Conservation (phyloP, 441 rosid species). For the Flueggea neowawraea region DNA sequence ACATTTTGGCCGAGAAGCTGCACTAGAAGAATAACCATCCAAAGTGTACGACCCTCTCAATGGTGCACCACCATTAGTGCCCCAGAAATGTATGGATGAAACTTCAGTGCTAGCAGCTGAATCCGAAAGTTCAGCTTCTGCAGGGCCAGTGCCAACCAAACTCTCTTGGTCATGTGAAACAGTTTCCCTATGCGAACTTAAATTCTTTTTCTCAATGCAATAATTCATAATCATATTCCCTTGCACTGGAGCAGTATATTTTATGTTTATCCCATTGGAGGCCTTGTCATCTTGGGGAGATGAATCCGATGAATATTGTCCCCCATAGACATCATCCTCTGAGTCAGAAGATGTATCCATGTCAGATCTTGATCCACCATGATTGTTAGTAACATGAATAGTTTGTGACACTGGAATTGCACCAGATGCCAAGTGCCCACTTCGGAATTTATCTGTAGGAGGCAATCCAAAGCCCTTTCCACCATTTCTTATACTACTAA, state of each 20-base stretch:
- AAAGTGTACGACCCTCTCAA: constrained; percentile 20
- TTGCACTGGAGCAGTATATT: constrained; percentile 17
- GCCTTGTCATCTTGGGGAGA: constrained; percentile 52
- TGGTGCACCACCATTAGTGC: constrained; percentile 24
- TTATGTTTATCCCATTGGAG: constrained; percentile 21
- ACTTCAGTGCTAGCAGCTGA: constrained; percentile 49
- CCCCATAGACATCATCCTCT: constrained; percentile 48
- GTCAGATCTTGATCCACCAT: constrained; percentile 58
- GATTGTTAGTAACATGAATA: constrained; percentile 26
- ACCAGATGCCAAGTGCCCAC: constrained; percentile 37
- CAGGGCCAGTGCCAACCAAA: constrained; percentile 15
- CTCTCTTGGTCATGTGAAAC: constrained; percentile 15
- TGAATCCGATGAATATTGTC: constrained; percentile 40
- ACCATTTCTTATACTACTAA: constrained; percentile 29
- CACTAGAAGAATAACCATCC: constrained; percentile 29
- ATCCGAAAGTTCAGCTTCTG: constrained; percentile 39
- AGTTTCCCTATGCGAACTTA: constrained; percentile 18
- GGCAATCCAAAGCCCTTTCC: constrained; percentile 36
- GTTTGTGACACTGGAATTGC: constrained; percentile 25
- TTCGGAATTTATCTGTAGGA: constrained; percentile 27
- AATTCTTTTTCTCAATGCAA: constrained; percentile 14
- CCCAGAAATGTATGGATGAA: constrained; percentile 29
- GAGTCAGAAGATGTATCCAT: constrained; percentile 63
- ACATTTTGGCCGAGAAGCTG: constrained; percentile 19
- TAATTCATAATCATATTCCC: constrained; percentile 8